Percentiles rank a stretch among this genome's conserved stretches.
phyloP scores from a whole-genome alignment of 192 early-diverging fungal species.

The Allomyces macrogynus region DNA sequence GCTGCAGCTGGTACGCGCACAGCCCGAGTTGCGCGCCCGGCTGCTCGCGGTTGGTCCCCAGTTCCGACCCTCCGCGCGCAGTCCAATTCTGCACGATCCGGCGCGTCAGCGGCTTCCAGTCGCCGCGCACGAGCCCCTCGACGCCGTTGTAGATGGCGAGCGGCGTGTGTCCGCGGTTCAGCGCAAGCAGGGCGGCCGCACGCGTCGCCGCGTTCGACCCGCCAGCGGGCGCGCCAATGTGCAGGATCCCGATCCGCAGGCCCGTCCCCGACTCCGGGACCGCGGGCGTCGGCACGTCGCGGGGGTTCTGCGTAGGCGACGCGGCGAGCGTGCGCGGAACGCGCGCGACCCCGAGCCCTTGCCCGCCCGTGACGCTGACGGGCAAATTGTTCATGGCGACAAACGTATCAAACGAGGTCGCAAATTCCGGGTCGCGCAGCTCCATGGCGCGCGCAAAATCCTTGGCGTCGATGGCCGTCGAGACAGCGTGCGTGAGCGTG shows the following conservation, averaged over 20 bases:
- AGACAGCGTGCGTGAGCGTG: slow-evolving; percentile 65
- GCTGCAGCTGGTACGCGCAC: slow-evolving; percentile 79
- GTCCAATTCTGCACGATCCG: slow-evolving; percentile 77
- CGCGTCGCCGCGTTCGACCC: slow-evolving; percentile 96
- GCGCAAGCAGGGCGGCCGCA: slow-evolving; percentile 59
- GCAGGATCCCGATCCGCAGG: slow-evolving; percentile 75
- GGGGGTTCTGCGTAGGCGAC: too few species aligned
- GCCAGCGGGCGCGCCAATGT: slow-evolving; percentile 86
- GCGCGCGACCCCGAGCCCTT: too few species aligned
- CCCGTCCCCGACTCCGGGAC: slow-evolving; percentile 4
- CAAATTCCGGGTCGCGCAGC: slow-evolving; percentile 69
- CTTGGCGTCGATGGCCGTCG: slow-evolving; percentile 54
- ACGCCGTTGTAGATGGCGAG: slow-evolving; percentile 86
- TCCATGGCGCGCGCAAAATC: slow-evolving; percentile 81
- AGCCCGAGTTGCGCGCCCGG: slow-evolving; percentile 63
- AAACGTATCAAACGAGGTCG: slow-evolving; percentile 23
- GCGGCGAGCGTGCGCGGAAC: too few species aligned
- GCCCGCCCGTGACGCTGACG: too few species aligned
- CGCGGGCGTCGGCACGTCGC: too few species aligned
- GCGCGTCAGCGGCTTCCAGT: slow-evolving; percentile 60
- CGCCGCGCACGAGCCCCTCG: slow-evolving; percentile 63
- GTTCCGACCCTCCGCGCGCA: slow-evolving; percentile 65
- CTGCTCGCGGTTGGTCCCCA: slow-evolving; percentile 87
- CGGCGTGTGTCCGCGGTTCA: slow-evolving; percentile 71
- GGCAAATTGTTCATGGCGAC: slow-evolving; percentile 15